Conservation (phyloP, 164 flowering plant species). For the Brasenia schreberi region DNA sequence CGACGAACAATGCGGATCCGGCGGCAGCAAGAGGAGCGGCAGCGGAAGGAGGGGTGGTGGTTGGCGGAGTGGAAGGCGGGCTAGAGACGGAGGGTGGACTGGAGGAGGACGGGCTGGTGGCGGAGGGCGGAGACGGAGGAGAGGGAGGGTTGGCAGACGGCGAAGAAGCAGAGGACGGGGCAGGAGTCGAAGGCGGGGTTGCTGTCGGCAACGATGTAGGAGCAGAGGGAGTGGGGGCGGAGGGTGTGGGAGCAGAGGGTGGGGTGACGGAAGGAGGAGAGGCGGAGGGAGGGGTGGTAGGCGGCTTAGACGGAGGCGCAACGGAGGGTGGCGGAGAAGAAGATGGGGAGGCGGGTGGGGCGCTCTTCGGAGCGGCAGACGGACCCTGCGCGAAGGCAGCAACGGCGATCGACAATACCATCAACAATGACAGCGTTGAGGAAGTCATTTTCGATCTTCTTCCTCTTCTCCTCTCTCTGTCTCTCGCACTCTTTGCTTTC, state of each 20-base stretch:
- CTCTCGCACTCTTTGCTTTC: background rate
- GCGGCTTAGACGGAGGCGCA: background rate
- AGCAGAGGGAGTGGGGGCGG: background rate
- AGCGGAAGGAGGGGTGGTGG: background rate
- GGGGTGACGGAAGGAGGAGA: background rate
- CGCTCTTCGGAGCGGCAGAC: slow-evolving; percentile 1
- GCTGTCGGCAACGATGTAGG: background rate
- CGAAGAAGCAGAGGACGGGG: background rate
- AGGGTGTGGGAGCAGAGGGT: background rate
- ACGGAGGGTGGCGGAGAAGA: background rate
- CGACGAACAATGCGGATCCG: background rate
- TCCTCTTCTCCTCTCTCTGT: background rate
- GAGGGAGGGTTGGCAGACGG: background rate
- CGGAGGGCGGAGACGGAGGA: background rate
- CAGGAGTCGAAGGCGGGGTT: background rate
- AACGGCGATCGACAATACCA: background rate
- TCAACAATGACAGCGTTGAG: background rate
- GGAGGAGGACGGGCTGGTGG: background rate
- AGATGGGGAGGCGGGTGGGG: slow-evolving; percentile 1
- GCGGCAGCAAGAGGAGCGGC: background rate
- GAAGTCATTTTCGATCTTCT: background rate
- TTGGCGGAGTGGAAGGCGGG: background rate
- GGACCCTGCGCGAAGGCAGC: slow-evolving; percentile 6
- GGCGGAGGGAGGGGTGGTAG: background rate
- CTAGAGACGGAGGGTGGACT: background rate